phyloP scores from a whole-genome alignment of 129 eudicot species.

The Helianthus tuberosus region DNA sequence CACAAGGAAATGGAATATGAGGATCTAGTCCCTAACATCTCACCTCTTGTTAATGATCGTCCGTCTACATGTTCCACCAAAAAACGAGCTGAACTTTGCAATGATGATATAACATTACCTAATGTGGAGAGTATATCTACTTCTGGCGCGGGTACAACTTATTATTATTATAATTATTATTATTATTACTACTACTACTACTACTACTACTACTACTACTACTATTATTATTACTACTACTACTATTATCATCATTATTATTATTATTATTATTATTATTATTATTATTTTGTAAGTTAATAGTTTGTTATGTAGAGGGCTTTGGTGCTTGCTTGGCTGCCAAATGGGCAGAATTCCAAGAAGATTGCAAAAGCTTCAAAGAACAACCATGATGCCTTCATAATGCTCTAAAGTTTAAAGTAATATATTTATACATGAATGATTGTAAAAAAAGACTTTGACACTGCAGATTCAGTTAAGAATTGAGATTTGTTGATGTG shows the following conservation, averaged over 20 bases:
- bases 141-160: constrained; percentile 37
- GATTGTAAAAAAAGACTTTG: no score
- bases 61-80: constrained; percentile 27
- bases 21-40: constrained; percentile 39
- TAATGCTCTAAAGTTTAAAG: no score
- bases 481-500: constrained; percentile 1
- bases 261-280: no score
- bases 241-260: no score
- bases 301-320: constrained; percentile 22
- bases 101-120: constrained; percentile 25
- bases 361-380: constrained; percentile 42
- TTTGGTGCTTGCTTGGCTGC: constrained; percentile 30
- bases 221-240: no score
- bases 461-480: no score
- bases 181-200: no score
- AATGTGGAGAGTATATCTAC: constrained; percentile 28
- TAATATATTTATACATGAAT: no score
- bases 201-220: no score
- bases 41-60: constrained; percentile 28
- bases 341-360: constrained; percentile 50
- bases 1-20: constrained; percentile 37
- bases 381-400: constrained; percentile 43
- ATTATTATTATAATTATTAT: no score
- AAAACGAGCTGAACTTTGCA: constrained; percentile 31
- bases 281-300: neutral